Base-by-base conservation (phyloP, 352 stramenopile genomes). In the Vaucheria bursata region DNA sequence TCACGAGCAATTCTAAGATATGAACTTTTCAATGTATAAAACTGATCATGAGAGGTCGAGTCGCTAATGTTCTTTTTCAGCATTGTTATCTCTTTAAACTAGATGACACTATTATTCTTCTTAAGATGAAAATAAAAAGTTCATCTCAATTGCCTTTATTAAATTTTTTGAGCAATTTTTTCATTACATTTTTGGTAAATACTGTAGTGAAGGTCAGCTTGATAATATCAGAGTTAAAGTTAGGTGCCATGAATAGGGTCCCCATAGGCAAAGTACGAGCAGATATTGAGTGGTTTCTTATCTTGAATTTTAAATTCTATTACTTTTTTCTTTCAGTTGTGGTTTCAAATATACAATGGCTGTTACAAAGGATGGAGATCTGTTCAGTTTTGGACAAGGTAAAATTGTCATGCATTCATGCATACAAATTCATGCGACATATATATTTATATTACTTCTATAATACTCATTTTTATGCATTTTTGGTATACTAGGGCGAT, bases 281-380 rank as follows among this genome's bases (percentile, higher is more conserved):
- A n/a, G n/a, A n/a, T n/a, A n/a, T n/a, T n/a, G n/a, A n/a, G n/a
- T 93, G 67, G 88, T 91, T 67, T 87, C 92, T 80, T 92, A 94
- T 88, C 93, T 89, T 36, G 86, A 88, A 36, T 85, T 94, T 29
- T 84, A 86, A 31, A 84, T 86, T 75, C 84, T 93, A 79, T 90
- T 87, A 36, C 85, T 93, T 45, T 86, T 90, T 35, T 84, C 91
- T 68, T 89, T 93, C n/a, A 87, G 85, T 39, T 94, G 90, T 70
- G 91, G 91, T 38, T 88, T 88, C 36, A 84, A 85, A 82, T 95
- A 92, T 84, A 94, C 90, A 0, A 86, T 89, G n/a, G 91, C 82
- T 78, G 45, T 88, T 90, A 77, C 90, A 83, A 84, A 89, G 64
- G 40, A 40, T 38, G 89, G 89, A 77, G 88, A 91, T 73, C 79